Evolutionary conservation across 2,329 filamentous ascomycete species (phyloP).

Genomic region (Fusarium humuli): DNA sequence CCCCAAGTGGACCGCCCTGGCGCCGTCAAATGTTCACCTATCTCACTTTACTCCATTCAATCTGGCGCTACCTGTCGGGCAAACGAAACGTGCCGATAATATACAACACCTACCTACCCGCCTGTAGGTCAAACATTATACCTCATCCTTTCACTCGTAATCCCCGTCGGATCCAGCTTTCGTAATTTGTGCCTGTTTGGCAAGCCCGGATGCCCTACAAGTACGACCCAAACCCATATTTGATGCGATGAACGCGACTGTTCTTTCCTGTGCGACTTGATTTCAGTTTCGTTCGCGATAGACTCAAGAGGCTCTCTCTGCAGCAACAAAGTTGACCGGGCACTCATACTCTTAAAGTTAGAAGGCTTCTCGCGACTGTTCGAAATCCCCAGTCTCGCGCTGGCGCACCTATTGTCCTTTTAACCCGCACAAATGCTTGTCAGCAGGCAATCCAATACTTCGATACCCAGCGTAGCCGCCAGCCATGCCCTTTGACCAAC

Average conservation of each 20-base stretch:
- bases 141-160: constrained; percentile 1
- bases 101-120: constrained; percentile 16
- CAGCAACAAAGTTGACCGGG: constrained; percentile 1
- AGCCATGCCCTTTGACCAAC: constrained; percentile 56
- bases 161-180: not conserved
- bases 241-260: constrained; percentile 31
- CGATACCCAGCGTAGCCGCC: constrained; percentile 34
- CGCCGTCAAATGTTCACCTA: constrained; percentile 27
- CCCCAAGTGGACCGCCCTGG: constrained; percentile 31
- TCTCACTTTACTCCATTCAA: constrained; percentile 29
- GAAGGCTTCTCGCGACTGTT: constrained; percentile 15
- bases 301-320: constrained; percentile 15
- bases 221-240: constrained; percentile 11
- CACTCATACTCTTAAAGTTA: constrained; percentile 5
- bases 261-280: constrained; percentile 30
- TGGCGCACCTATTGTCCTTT: constrained; percentile 44
- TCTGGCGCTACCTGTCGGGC: constrained; percentile 28
- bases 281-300: constrained; percentile 30
- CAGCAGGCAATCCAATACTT: constrained; percentile 42
- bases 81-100: constrained; percentile 26
- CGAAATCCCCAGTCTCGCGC: constrained; percentile 31
- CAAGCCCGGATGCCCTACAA: constrained; percentile 3
- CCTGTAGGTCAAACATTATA: not conserved
- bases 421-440: constrained; percentile 55
- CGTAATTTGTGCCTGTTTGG: not conserved